These are phyloP conservation scores for Lathyrus aphaca DNA, from an alignment of 306 rosid species.

Conservation along the genomic window DNA sequence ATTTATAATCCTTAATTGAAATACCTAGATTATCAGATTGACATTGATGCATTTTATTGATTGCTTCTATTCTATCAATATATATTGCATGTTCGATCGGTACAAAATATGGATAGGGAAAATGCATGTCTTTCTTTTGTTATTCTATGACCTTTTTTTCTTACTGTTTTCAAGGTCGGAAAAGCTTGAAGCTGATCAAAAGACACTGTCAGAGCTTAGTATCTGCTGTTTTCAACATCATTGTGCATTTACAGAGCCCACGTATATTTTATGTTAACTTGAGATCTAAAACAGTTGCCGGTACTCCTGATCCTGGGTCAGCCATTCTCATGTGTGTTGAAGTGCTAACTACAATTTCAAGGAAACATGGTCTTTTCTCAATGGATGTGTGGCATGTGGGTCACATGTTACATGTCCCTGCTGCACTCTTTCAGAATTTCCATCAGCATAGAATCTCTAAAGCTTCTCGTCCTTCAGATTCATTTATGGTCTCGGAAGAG, in stretches of 20 bases:
- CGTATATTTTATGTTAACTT: conserved; percentile 55
- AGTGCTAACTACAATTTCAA: conserved; percentile 71
- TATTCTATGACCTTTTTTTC: conserved; percentile 37
- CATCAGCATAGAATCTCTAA: conserved; percentile 56
- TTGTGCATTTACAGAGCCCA: conserved; percentile 76
- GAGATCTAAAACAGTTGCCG: conserved; percentile 40
- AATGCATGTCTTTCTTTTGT: conserved; percentile 15
- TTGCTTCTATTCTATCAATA: conserved; percentile 30
- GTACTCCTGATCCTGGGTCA: conserved; percentile 81
- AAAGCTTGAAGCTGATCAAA: conserved; percentile 71
- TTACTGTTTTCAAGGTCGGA: conserved; percentile 57
- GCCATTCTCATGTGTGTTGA: conserved; percentile 91
- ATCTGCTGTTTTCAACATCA: conserved; percentile 65
- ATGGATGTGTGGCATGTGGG: conserved; percentile 79
- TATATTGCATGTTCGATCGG: conserved; percentile 12
- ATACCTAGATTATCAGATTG: conserved; percentile 12
- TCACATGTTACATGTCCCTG: conserved; percentile 73
- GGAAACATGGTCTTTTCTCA: conserved; percentile 66
- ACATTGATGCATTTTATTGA: conserved; percentile 22
- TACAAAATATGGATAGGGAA: conserved; percentile 27
- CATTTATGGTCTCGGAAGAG: conserved; percentile 41
- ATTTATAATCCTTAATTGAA: conserved; percentile 6
- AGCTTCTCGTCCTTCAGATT: conserved; percentile 44
- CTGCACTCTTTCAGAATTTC: conserved; percentile 72
- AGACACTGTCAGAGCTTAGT: conserved; percentile 71